Evolutionary conservation across 2,329 filamentous ascomycete species (phyloP).

Genomic region (Nemania sp.): DNA sequence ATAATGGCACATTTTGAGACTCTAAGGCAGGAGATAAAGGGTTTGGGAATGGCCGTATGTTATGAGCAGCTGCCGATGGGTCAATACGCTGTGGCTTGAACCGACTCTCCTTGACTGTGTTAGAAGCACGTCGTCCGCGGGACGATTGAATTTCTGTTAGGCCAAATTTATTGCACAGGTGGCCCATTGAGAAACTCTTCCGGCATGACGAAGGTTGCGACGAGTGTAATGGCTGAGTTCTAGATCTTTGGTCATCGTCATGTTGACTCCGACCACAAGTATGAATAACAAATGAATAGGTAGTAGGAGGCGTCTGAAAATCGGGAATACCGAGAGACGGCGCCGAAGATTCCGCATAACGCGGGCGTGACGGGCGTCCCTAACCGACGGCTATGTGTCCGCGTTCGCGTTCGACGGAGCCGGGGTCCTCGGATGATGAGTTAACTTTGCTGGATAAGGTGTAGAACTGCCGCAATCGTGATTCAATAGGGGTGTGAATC

Average conservation of each 20-base stretch:
- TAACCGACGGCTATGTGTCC: constrained; percentile 49
- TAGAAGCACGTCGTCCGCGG: constrained; percentile 7
- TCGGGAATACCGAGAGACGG: constrained; percentile 41
- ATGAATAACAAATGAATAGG: constrained; percentile 48
- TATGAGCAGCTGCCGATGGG: neutral
- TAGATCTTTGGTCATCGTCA: constrained; percentile 33
- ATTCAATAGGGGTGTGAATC: constrained; percentile 47
- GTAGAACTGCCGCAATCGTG: constrained; percentile 51
- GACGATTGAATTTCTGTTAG: constrained; percentile 31
- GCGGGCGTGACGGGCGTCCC: constrained; percentile 48
- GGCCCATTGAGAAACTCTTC: constrained; percentile 39
- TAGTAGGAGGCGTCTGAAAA: constrained; percentile 43
- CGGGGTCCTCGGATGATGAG: constrained; percentile 34
- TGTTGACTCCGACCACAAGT: constrained; percentile 44
- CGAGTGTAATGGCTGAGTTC: neutral
- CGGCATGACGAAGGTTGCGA: constrained; percentile 23
- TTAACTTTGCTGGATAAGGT: constrained; percentile 43
- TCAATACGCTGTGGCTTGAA: neutral
- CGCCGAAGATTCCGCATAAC: constrained; percentile 35
- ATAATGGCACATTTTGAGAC: constrained; percentile 32
- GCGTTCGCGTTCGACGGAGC: constrained; percentile 43
- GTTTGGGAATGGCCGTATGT: constrained; percentile 12
- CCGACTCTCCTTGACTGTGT: neutral
- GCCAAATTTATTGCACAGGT: constrained; percentile 38
- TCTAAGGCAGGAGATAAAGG: constrained; percentile 7